Conservation (phyloP, 129 eudicot genomes). For the Tagetes patula region DNA sequence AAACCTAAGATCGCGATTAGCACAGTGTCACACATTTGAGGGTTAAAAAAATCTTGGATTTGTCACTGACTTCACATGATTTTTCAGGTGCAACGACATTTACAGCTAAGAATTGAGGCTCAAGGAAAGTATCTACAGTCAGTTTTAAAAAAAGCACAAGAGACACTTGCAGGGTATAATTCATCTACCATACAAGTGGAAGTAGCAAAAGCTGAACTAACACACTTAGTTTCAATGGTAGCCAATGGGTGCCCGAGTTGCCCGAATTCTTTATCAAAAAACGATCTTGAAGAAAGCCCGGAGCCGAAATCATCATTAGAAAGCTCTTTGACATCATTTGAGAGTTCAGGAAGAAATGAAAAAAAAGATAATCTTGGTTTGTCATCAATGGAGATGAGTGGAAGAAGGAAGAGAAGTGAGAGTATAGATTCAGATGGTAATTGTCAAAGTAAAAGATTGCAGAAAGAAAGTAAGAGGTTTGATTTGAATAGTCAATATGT, state of each 20-base stretch:
- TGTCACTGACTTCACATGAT: neutral
- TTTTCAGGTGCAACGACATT: conserved; percentile 79
- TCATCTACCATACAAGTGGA: conserved; percentile 63
- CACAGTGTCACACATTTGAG: too few relatives aligned
- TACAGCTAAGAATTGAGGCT: conserved; percentile 93
- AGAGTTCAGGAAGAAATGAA: conserved; percentile 57
- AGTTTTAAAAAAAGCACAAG: conserved; percentile 80
- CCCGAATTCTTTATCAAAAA: conserved; percentile 59
- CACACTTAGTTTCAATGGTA: conserved; percentile 83
- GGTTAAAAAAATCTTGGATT: too few relatives aligned
- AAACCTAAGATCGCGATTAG: too few relatives aligned
- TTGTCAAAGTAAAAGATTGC: conserved; percentile 32
- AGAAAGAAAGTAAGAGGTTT: conserved; percentile 34
- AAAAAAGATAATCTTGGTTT: conserved; percentile 38
- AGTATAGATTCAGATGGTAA: conserved; percentile 46
- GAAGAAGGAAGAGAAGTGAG: conserved; percentile 59
- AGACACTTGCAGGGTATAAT: conserved; percentile 69
- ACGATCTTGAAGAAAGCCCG: conserved; percentile 30
- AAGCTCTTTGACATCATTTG: conserved; percentile 76
- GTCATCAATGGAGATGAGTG: conserved; percentile 52
- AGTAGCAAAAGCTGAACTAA: conserved; percentile 72
- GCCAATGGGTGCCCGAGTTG: conserved; percentile 56
- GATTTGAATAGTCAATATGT: conserved; percentile 64
- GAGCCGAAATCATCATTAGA: conserved; percentile 50
- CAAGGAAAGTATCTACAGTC: conserved; percentile 92